Evolutionary conservation across 805 yeast species (phyloP).

Genomic region (Nematodospora valgi): DNA sequence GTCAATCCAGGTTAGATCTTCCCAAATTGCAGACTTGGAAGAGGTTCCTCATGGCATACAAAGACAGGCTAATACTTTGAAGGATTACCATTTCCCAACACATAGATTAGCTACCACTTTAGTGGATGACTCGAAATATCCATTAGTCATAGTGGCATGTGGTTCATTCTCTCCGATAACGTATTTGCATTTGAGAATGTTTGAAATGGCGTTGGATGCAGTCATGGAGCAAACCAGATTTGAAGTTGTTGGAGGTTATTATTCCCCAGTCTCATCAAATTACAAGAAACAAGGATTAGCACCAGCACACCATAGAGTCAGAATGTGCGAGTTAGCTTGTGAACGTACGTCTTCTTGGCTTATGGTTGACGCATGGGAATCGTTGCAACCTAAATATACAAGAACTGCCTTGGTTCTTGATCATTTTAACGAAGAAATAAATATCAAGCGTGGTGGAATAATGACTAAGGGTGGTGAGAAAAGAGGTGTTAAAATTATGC

Average conservation of each 20-base stretch:
- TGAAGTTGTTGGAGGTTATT: slow-evolving; percentile 95
- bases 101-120: slow-evolving; percentile 75
- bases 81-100: slow-evolving; percentile 76
- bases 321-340: slow-evolving; percentile 98
- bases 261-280: slow-evolving; percentile 91
- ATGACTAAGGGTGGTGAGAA: slow-evolving; percentile 52
- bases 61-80: slow-evolving; percentile 74
- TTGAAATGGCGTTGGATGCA: slow-evolving; percentile 97
- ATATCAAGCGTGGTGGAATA: slow-evolving; percentile 86
- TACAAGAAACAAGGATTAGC: slow-evolving; percentile 94
- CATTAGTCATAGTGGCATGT: slow-evolving; percentile 93
- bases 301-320: slow-evolving; percentile 80
- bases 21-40: slow-evolving; percentile 87
- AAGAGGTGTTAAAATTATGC: slow-evolving; percentile 90
- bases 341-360: slow-evolving; percentile 96
- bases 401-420: slow-evolving; percentile 94
- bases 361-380: slow-evolving; percentile 99
- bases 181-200: slow-evolving; percentile 92
- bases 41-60: slow-evolving; percentile 95
- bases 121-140: slow-evolving; percentile 73
- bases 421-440: slow-evolving; percentile 94
- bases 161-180: slow-evolving; percentile 97
- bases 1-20: slow-evolving; percentile 44
- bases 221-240: slow-evolving; percentile 87
- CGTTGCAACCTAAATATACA: slow-evolving; percentile 84